These are phyloP conservation scores for Mikania micrantha DNA, from an alignment of 129 eudicot species.

Conservation along the genomic window DNA sequence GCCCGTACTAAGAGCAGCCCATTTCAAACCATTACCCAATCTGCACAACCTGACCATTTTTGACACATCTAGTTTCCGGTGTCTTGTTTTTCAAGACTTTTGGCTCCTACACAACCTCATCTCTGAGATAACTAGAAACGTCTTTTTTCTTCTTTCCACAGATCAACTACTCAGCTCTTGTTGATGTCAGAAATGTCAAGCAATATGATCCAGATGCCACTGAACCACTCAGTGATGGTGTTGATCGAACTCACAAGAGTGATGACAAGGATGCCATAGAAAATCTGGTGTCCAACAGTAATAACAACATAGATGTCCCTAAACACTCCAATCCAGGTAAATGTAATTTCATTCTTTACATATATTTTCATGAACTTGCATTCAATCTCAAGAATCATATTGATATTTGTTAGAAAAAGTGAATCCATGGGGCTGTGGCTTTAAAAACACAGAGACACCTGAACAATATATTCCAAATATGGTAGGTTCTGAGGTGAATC, in stretches of 20 bases:
- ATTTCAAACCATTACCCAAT: not conserved
- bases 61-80: not conserved
- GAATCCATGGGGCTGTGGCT: constrained; percentile 57
- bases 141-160: constrained; percentile 24
- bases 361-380: not conserved
- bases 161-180: constrained; percentile 75
- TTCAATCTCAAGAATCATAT: not conserved
- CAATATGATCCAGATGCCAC: constrained; percentile 31
- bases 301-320: constrained; percentile 29
- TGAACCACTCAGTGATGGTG: constrained; percentile 21
- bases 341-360: not conserved
- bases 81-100: not conserved
- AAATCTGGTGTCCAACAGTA: constrained; percentile 19
- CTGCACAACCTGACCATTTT: not conserved
- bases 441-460: constrained; percentile 22
- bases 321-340: constrained; percentile 48
- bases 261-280: constrained; percentile 17
- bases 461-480: constrained; percentile 30
- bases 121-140: not conserved
- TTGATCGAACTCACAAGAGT: constrained; percentile 24
- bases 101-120: not conserved
- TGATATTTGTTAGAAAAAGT: constrained; percentile 23
- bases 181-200: constrained; percentile 58
- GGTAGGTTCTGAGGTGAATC: constrained; percentile 25
- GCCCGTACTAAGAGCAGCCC: not conserved